Evolutionary conservation across 1,139 yeast genomes (phyloP), one percentile per base, ranked within the genome.

Genomic region (Debaryomyces sp.): DNA sequence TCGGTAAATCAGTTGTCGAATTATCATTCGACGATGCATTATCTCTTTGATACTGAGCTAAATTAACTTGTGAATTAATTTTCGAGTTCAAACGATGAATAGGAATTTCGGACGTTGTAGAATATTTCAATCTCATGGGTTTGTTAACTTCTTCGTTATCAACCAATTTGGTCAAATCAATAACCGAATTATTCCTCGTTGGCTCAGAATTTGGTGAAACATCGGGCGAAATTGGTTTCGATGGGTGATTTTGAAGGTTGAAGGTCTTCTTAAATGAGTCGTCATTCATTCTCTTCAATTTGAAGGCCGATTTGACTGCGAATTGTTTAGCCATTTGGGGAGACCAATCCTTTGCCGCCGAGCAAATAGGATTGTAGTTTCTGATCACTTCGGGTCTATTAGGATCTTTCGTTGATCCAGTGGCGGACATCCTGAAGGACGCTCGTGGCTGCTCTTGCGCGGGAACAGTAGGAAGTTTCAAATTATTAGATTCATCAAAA

Each of bases 141-240:
- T 59, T 66, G 51, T 73, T 70, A 33, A 73, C 71, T 22, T 71
- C 77, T 45, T 71, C 70, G 52, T 71, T 71, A 27, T 67, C 65
- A 15, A 59, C 45, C 42, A 76, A 57, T 50, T 74, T 73, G 24
- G 74, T 62, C 46, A 76, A 64, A 56, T 76, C 79, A 27, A 76
- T 71, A 9, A 75, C 75, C 5, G 78, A 73, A 52, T 76, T 76
- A 39, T 67, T 63, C 49, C 77, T 59, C 7, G 78, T 70, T 5
- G 81, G 80, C 50, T 71, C 76, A 1, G 78, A 71, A 43, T 59
- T 68, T 6, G 81, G 81, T 8, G 78, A 72, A 1, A 76, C 75
- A 44, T 73, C 78, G 2, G 81, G 81, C 32, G 77, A 67, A 1
- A 71, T 63, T 5, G 78, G 78, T 41, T 60, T 62, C 13, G 50